Evolutionary conservation across 139 green algal genomes (phyloP).

Genomic region (Chlamydomonas incerta): DNA sequence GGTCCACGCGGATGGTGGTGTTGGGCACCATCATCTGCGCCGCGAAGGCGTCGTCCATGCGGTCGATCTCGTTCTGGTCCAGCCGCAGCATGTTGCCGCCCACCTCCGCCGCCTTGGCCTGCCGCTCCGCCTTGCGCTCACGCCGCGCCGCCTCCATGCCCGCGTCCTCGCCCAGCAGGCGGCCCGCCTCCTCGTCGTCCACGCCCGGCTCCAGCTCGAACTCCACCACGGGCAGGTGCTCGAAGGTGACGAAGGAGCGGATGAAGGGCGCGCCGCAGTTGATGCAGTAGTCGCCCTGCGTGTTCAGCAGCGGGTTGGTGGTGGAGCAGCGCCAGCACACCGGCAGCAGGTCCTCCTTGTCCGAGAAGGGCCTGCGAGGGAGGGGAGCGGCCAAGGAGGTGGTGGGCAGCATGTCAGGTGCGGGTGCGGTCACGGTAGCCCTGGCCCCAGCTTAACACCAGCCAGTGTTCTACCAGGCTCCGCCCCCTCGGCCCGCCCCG

Average conservation of each 20-base stretch:
- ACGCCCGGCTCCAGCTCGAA: slow-evolving; percentile 73
- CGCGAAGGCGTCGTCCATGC: slow-evolving; percentile 74
- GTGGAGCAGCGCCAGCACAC: slow-evolving; percentile 84
- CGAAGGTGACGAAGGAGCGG: slow-evolving; percentile 86
- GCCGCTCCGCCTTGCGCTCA: neutral
- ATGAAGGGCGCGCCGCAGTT: slow-evolving; percentile 78
- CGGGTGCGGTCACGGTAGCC: no score
- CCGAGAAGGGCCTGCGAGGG: slow-evolving; percentile 63
- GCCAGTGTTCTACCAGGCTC: no score
- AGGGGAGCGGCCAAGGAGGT: neutral
- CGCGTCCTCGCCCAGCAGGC: slow-evolving; percentile 58
- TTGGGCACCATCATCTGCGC: slow-evolving; percentile 77
- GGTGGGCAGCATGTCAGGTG: no score
- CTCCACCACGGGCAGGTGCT: slow-evolving; percentile 85
- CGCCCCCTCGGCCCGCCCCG: no score
- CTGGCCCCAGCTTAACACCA: no score
- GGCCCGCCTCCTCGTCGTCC: slow-evolving; percentile 42
- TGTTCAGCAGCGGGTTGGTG: slow-evolving; percentile 75
- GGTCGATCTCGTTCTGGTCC: slow-evolving; percentile 63
- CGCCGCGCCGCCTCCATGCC: slow-evolving; percentile 39
- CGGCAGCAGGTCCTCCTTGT: slow-evolving; percentile 80
- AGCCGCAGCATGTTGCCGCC: slow-evolving; percentile 71
- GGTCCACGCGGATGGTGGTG: slow-evolving; percentile 69
- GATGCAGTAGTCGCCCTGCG: slow-evolving; percentile 80
- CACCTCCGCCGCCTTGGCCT: slow-evolving; percentile 1